Conservation (phyloP, 768 basidiomycete species). For the Podaxis mareebaensis region DNA sequence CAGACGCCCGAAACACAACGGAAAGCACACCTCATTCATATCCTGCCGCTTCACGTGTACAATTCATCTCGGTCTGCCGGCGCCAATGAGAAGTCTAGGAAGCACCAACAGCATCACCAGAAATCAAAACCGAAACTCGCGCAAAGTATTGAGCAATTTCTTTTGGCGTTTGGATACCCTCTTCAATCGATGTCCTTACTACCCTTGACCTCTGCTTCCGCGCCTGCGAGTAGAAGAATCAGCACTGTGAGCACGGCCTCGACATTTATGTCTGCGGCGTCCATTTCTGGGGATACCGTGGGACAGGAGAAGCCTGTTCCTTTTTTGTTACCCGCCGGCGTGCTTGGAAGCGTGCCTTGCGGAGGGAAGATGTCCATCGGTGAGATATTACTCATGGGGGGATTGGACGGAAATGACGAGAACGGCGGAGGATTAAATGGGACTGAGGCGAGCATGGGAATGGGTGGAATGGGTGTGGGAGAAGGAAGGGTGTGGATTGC, state of each 20-base stretch:
- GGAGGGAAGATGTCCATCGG: constrained; percentile 27
- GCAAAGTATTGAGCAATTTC: constrained; percentile 39
- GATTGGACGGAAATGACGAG: neutral
- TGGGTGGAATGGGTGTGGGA: neutral
- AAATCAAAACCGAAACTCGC: constrained; percentile 32
- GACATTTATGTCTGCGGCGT: neutral
- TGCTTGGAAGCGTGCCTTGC: constrained; percentile 16
- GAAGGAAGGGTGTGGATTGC: constrained; percentile 28
- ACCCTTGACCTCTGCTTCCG: constrained; percentile 8
- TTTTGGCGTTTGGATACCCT: constrained; percentile 36
- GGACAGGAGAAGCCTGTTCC: constrained; percentile 20
- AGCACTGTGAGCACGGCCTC: neutral
- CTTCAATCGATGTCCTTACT: constrained; percentile 10
- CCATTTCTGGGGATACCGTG: neutral
- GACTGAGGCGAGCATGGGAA: neutral
- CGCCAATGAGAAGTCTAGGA: neutral
- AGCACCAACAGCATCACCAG: constrained; percentile 1
- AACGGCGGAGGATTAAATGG: neutral
- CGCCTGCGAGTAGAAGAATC: constrained; percentile 4
- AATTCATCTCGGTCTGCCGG: neutral
- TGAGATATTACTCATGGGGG: constrained; percentile 24
- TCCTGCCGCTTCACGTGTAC: constrained; percentile 24
- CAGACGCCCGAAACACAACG: neutral
- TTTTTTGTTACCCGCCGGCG: constrained; percentile 25
- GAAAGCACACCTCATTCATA: constrained; percentile 23